Conservation (phyloP, 768 basidiomycete genomes). For the Tephrocybe rancida region DNA sequence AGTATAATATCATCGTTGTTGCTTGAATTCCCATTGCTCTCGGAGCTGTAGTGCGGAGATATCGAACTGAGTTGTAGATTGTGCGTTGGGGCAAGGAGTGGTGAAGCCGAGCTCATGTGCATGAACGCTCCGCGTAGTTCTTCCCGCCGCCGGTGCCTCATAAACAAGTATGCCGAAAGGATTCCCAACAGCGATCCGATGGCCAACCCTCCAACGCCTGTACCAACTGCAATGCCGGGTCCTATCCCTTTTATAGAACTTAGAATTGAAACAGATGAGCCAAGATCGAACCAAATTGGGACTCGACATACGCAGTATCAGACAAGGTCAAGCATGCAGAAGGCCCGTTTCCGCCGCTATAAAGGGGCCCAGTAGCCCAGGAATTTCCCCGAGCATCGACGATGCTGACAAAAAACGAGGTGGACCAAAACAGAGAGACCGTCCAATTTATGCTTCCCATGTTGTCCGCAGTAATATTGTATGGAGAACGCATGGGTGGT, state of each 20-base stretch:
- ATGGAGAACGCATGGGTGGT: constrained; percentile 61
- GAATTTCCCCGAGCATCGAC: constrained; percentile 49
- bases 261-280: too few species aligned
- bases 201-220: constrained; percentile 41
- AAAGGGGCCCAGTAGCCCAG: constrained; percentile 63
- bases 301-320: constrained; percentile 20
- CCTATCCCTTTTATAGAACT: constrained; percentile 11
- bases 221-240: constrained; percentile 30
- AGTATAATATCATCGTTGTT: constrained; percentile 6
- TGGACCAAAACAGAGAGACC: constrained; percentile 51
- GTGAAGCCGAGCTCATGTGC: constrained; percentile 23
- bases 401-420: constrained; percentile 59
- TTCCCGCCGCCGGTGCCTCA: constrained; percentile 28
- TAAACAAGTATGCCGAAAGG: constrained; percentile 31
- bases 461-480: constrained; percentile 51
- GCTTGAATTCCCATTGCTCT: constrained; percentile 10
- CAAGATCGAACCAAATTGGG: background rate
- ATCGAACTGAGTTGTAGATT: constrained; percentile 16
- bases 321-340: constrained; percentile 44
- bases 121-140: constrained; percentile 25
- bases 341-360: constrained; percentile 46
- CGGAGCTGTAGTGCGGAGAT: constrained; percentile 24
- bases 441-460: constrained; percentile 58
- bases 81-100: constrained; percentile 21
- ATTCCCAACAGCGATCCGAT: constrained; percentile 38